Conservation (phyloP, 805 yeast genomes). For the Kodamaea kaohsiungensis region DNA sequence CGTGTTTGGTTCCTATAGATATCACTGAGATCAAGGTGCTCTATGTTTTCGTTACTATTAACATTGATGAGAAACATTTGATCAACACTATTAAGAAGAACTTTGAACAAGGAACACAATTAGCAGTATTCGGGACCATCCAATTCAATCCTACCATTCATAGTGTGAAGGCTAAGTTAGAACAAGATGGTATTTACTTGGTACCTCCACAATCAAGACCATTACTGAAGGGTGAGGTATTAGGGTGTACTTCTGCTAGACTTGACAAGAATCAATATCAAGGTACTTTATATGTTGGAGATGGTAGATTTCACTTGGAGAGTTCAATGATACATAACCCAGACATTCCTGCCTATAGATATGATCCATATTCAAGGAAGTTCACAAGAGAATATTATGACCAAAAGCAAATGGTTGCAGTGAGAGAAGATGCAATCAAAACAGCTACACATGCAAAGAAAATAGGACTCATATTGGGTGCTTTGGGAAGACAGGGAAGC, state of each 20-base stretch:
- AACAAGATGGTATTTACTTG: constrained; percentile 54
- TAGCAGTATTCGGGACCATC: constrained; percentile 93
- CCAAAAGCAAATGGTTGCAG: constrained; percentile 74
- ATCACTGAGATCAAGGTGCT: constrained; percentile 86
- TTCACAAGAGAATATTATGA: constrained; percentile 89
- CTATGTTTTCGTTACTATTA: constrained; percentile 93
- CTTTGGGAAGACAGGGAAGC: constrained; percentile 94
- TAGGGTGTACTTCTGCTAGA: constrained; percentile 93
- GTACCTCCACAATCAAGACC: constrained; percentile 92
- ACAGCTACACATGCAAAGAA: constrained; percentile 61
- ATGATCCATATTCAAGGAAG: constrained; percentile 92
- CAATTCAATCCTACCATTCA: constrained; percentile 96
- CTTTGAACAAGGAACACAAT: constrained; percentile 58
- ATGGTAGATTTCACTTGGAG: constrained; percentile 94
- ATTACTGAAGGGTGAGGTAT: constrained; percentile 89
- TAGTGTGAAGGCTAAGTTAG: constrained; percentile 62
- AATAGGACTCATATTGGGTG: constrained; percentile 87
- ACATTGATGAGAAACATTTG: constrained; percentile 81
- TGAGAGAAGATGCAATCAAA: constrained; percentile 72
- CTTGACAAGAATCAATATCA: constrained; percentile 62
- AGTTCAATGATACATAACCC: constrained; percentile 98
- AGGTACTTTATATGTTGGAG: constrained; percentile 91
- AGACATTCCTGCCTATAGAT: constrained; percentile 83
- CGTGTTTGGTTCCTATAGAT: constrained; percentile 94
- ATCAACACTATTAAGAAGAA: constrained; percentile 73